A percentile compares a stretch with the other conserved stretches of the same genome.
Conservation (phyloP, 1,139 yeast genomes). For the Candida freyschussii region DNA sequence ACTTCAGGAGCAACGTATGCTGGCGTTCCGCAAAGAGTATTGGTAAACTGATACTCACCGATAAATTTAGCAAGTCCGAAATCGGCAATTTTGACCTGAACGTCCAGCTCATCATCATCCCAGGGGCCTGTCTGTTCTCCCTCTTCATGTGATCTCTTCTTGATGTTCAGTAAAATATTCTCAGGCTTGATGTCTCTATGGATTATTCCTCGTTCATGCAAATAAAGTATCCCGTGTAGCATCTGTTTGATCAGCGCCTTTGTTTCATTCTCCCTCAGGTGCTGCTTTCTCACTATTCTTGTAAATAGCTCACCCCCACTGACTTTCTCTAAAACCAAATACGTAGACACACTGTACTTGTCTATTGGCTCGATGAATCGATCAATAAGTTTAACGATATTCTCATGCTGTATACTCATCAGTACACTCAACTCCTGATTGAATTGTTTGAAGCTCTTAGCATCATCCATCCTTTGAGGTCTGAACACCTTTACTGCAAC, state of each 20-base stretch:
- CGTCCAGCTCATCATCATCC: conserved; percentile 61
- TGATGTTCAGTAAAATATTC: conserved; percentile 60
- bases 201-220: conserved; percentile 61
- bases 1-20: conserved; percentile 85
- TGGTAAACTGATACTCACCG: conserved; percentile 71
- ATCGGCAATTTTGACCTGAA: conserved; percentile 72
- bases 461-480: conserved; percentile 54
- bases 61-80: conserved; percentile 77
- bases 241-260: conserved; percentile 57
- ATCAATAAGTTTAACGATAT: conserved; percentile 62
- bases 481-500: conserved; percentile 78
- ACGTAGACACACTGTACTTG: conserved; percentile 51
- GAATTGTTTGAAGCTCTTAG: conserved; percentile 42
- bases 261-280: conserved; percentile 56
- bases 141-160: conserved; percentile 34
- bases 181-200: conserved; percentile 81
- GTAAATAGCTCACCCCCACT: conserved; percentile 74
- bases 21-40: conserved; percentile 78
- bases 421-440: conserved; percentile 66
- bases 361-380: conserved; percentile 66
- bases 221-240: conserved; percentile 54
- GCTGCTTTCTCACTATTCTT: conserved; percentile 59
- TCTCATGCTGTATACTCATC: conserved; percentile 63
- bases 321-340: conserved; percentile 65
- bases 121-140: conserved; percentile 61